A percentile compares a stretch with the other conserved stretches of the same genome.
phyloP scores from a whole-genome alignment of 2,329 filamentous ascomycete genomes.

The Ophiobolus disseminans region DNA sequence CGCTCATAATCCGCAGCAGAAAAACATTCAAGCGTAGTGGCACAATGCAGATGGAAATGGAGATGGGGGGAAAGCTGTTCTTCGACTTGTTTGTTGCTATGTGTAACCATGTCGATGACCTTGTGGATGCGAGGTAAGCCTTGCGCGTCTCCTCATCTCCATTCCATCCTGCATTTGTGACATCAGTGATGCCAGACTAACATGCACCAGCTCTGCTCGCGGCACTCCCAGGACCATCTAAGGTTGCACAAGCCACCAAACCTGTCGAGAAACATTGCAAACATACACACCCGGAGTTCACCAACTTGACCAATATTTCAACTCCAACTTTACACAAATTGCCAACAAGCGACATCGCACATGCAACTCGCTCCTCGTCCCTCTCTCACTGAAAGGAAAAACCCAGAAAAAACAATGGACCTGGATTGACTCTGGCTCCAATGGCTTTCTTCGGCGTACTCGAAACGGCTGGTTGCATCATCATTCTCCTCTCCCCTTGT shows the following conservation, averaged over 20 bases:
- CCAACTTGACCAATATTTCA: slow-evolving; percentile 9
- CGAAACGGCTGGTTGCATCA: slow-evolving; percentile 30
- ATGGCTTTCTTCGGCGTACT: slow-evolving; percentile 37
- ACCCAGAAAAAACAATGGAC: slow-evolving; percentile 39
- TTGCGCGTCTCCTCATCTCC: slow-evolving; percentile 24
- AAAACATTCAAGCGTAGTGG: slow-evolving; percentile 98
- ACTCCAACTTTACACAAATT: slow-evolving; percentile 30
- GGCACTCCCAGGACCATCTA: slow-evolving; percentile 39
- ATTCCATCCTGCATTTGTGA: not conserved
- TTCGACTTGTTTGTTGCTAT: slow-evolving; percentile 98
- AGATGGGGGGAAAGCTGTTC: slow-evolving; percentile 91
- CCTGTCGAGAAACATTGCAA: slow-evolving; percentile 22
- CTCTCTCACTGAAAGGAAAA: slow-evolving; percentile 35
- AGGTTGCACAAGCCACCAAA: slow-evolving; percentile 20
- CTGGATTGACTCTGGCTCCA: slow-evolving; percentile 39
- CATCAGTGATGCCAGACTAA: slow-evolving; percentile 23
- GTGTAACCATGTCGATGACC: slow-evolving; percentile 97
- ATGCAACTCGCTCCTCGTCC: slow-evolving; percentile 31
- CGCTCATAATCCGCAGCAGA: slow-evolving; percentile 95
- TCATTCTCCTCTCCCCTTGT: slow-evolving; percentile 20
- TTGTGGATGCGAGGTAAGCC: slow-evolving; percentile 76
- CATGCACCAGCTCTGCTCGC: slow-evolving; percentile 24
- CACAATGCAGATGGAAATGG: slow-evolving; percentile 99
- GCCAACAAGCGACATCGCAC: slow-evolving; percentile 21
- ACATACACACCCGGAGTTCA: slow-evolving; percentile 26